Evolutionary conservation across 768 basidiomycete genomes (phyloP).

Genomic region (Podaxis sp.): DNA sequence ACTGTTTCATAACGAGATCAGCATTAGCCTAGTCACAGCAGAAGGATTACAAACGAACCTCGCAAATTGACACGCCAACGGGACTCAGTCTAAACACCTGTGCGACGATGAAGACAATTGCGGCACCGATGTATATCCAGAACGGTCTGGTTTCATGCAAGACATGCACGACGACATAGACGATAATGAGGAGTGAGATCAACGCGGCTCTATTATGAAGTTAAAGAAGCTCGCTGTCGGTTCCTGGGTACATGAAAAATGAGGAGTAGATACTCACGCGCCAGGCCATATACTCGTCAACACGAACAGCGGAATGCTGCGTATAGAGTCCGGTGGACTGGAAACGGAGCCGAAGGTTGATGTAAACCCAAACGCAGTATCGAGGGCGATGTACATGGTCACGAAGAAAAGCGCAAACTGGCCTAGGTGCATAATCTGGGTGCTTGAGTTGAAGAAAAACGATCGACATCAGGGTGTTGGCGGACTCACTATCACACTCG

Average conservation of each 20-base stretch:
- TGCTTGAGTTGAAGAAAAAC: not conserved
- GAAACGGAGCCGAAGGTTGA: conserved; percentile 50
- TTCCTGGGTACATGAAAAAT: not conserved
- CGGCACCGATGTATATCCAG: conserved; percentile 63
- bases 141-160: conserved; percentile 74
- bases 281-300: conserved; percentile 74
- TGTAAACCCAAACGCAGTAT: conserved; percentile 66
- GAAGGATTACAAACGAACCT: conserved; percentile 21
- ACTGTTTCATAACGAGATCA: conserved; percentile 30
- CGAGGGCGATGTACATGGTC: conserved; percentile 77
- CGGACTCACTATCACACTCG: conserved; percentile 50
- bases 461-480: not conserved
- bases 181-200: conserved; percentile 64
- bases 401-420: conserved; percentile 56
- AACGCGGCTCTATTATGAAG: conserved; percentile 51
- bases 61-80: conserved; percentile 69
- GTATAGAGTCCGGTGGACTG: conserved; percentile 49
- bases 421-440: conserved; percentile 56
- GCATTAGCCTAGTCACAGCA: not conserved
- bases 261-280: conserved; percentile 44
- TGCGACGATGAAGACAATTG: conserved; percentile 63
- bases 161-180: conserved; percentile 64
- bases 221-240: not conserved
- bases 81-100: conserved; percentile 73
- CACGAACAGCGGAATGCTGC: conserved; percentile 71